Evolutionary conservation across 495 filamentous ascomycete species (phyloP), one percentile per base, ranked within the genome.

Genomic region (Trichoderma erinaceum): DNA sequence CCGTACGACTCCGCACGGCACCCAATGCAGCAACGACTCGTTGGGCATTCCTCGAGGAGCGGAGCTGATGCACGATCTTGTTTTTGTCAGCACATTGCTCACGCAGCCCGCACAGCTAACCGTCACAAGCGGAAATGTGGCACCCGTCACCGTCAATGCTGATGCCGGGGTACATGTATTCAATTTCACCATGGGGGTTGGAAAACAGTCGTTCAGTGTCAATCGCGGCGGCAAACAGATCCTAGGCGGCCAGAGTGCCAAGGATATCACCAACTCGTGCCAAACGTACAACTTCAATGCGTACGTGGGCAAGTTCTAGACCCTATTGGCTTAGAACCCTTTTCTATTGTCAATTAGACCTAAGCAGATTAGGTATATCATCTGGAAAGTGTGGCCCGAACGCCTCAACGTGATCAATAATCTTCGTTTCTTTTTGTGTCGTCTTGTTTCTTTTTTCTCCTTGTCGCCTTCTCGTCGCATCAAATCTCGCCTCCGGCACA

Each of bases 271-370:
- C n/a, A 76, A 82, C 63, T 71, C 72, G 2, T 86, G 83, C 68
- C 84, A 82, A 10, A 79, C 84, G 46, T 87, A 86, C 74, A 87
- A 87, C 71, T 86, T 83, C 75, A 87, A 87, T 67, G 81, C 84
- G 27, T 87, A 84, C 70, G 82, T 76, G 25, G 82, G 82, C 48
- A 52, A 52, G 48, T 52, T 52, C 48, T 52, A 52, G 48, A 52
- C n/a, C n/a, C 46, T n/a, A n/a, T 15, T n/a, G 46, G 46, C 18
- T n/a, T 18, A 6, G 46, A n/a, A 29, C 4, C 29, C 29, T 29
- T 29, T 29, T 29, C 29, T 29, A 29, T 1, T 29, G 29, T 29
- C 29, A 29, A 29, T 4, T 29, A 29, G 29, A 29, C 29, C 29
- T 29, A 29, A 29, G 29, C 29, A 29, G 29, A 29, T 1, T 29